Evolutionary conservation across 2,329 filamentous ascomycete species (phyloP), one percentile per base, ranked within the genome.

Genomic region (Talaromyces sp.): DNA sequence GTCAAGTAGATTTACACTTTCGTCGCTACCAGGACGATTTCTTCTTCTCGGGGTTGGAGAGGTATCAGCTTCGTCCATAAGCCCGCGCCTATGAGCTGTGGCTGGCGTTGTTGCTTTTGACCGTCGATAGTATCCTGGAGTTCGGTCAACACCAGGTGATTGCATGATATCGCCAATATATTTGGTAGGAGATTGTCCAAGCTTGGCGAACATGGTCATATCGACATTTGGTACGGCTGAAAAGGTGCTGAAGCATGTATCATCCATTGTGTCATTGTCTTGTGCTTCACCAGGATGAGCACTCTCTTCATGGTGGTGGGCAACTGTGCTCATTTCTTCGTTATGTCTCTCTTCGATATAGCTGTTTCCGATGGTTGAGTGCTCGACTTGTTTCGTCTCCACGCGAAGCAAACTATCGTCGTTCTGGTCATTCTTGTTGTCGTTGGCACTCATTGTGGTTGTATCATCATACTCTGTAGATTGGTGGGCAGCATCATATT

Each of bases 1-100:
- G 74, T 98, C 95, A 52, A 97, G 84, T 39, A 97, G 83, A 72
- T 91, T 96, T 17, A 90, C 90, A 3, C 90, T 91, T 72, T 90
- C 84, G 31, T 80, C 79, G 9, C 81, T 77, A 11, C 75, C 71
- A 11, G 79, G 65, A 73, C 77, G 35, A 75, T 77, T 81, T 69
- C 80, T 78, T 58, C 80, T 77, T 67, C 85, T 82, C 49, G 87
- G 81, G 74, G 86, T 79, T 56, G 79, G 76, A 15, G 79, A 80
- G 43, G 71, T 72, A 71, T 71, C 75, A 39, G 71, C 71, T 71
- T 71, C 75, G 35, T 68, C 66, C 58, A 70, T 70, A 2, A 52
- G 2, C 37, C 69, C 68, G 58, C 71, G 68, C 66, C 81, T 81
- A 52, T 79, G 79, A 13, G 80, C 76, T 25, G 84, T 83, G 1